Evolutionary conservation across 768 basidiomycete genomes (phyloP).

Genomic region (Roridomyces roridus): DNA sequence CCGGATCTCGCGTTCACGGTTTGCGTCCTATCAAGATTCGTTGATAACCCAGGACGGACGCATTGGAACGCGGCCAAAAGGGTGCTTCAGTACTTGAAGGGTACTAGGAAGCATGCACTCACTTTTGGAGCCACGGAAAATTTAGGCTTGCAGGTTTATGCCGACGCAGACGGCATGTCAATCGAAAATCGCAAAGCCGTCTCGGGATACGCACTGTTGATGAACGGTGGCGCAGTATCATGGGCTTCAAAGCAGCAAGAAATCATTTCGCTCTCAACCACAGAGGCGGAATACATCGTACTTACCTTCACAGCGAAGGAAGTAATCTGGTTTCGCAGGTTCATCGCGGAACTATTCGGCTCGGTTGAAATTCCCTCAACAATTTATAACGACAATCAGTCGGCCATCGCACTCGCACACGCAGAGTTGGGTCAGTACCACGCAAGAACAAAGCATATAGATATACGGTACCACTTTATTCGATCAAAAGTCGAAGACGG

Average conservation of each 20-base stretch:
- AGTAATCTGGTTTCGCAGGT: background rate
- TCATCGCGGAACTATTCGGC: background rate
- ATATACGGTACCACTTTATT: no score
- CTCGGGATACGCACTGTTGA: background rate
- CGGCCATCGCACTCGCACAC: background rate
- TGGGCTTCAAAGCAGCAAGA: background rate
- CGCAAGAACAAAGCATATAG: no score
- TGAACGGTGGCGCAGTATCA: background rate
- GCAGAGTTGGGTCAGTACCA: background rate
- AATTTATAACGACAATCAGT: background rate
- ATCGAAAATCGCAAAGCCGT: background rate
- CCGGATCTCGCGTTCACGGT: background rate
- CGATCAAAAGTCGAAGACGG: no score
- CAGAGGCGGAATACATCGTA: no score
- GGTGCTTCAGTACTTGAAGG: background rate
- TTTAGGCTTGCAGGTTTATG: background rate
- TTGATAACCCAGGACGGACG: background rate
- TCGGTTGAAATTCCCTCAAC: background rate
- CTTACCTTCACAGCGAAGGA: no score
- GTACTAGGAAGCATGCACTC: background rate
- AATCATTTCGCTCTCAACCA: no score
- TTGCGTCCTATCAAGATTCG: background rate
- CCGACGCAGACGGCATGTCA: background rate
- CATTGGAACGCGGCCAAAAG: constrained; percentile 2
- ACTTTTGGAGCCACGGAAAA: background rate